These are phyloP conservation scores for Venturia carpophila DNA, from an alignment of 2,329 filamentous ascomycete genomes.

Conservation along the genomic window DNA sequence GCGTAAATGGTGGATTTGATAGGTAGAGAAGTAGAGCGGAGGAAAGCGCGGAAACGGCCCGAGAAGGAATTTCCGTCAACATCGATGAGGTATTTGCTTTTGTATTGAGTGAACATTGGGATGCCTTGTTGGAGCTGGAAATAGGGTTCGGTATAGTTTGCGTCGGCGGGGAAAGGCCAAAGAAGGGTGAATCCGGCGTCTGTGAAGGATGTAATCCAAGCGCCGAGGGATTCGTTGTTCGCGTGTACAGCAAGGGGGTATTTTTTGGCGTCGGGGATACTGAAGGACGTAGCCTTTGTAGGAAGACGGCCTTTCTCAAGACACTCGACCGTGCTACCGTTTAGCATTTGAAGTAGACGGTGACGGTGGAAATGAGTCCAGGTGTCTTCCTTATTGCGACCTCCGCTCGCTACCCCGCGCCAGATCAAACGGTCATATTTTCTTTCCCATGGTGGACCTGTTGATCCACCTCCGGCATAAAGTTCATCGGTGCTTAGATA, in stretches of 20 bases:
- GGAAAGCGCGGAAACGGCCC: constrained; percentile 43
- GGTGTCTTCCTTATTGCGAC: constrained; percentile 43
- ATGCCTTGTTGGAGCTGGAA: constrained; percentile 29
- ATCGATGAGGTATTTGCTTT: constrained; percentile 63
- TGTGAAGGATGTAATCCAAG: constrained; percentile 34
- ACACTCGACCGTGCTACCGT: constrained; percentile 49
- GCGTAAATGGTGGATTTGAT: constrained; percentile 71
- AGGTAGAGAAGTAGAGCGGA: constrained; percentile 60
- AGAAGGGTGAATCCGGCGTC: constrained; percentile 39
- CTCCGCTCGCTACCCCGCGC: constrained; percentile 42
- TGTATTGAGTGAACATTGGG: constrained; percentile 36
- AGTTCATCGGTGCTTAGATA: constrained; percentile 40
- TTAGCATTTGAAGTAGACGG: constrained; percentile 66
- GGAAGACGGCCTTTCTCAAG: constrained; percentile 35
- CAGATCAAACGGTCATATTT: constrained; percentile 39
- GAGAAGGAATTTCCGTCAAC: constrained; percentile 57
- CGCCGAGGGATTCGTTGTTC: constrained; percentile 27
- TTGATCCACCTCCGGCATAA: constrained; percentile 36
- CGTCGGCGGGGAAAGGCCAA: constrained; percentile 34
- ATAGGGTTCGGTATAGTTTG: constrained; percentile 38
- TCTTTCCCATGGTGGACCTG: constrained; percentile 31
- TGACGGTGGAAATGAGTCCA: constrained; percentile 70
- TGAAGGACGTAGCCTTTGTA: constrained; percentile 33
- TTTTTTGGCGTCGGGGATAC: constrained; percentile 30
- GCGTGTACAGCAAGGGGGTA: constrained; percentile 31